These are phyloP conservation scores for Naganishia cerealis DNA, from an alignment of 1,284 basidiomycete species.

Conservation along the genomic window DNA sequence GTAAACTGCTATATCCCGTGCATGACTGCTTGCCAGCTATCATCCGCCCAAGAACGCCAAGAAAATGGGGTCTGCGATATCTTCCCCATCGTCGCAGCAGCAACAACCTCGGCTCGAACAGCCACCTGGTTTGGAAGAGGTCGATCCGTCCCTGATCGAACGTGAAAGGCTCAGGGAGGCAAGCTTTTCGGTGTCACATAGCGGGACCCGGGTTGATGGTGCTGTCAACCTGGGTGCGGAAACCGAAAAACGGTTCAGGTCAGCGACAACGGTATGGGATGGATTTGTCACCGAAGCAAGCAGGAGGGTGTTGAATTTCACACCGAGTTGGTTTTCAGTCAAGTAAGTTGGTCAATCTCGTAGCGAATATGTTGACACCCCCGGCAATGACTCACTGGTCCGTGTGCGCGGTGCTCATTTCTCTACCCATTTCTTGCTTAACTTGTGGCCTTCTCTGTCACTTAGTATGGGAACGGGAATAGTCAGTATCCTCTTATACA, in stretches of 20 bases:
- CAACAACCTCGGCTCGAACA: conserved; percentile 10
- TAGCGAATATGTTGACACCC: background rate
- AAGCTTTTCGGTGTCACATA: background rate
- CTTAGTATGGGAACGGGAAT: conserved; percentile 57
- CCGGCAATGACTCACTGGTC: too few relatives aligned
- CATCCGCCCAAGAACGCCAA: background rate
- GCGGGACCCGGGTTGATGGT: background rate
- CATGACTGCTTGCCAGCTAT: too few relatives aligned
- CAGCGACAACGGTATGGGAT: background rate
- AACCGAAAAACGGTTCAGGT: background rate
- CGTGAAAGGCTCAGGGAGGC: conserved; percentile 13
- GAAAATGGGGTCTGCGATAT: conserved; percentile 5
- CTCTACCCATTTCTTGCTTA: background rate
- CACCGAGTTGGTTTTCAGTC: conserved; percentile 33
- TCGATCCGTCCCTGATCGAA: conserved; percentile 24
- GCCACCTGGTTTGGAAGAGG: conserved; percentile 16
- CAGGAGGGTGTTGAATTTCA: conserved; percentile 28
- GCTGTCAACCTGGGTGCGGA: background rate
- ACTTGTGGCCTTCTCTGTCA: background rate
- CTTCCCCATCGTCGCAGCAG: background rate
- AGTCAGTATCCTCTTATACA: conserved; percentile 53
- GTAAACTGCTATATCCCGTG: too few relatives aligned
- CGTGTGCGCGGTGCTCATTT: too few relatives aligned
- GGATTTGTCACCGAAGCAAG: conserved; percentile 6
- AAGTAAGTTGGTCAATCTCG: background rate